A percentile compares a stretch with the other conserved stretches of the same genome.
phyloP scores from a whole-genome alignment of 2,329 filamentous ascomycete genomes.

The Aureobasidium subglaciale region DNA sequence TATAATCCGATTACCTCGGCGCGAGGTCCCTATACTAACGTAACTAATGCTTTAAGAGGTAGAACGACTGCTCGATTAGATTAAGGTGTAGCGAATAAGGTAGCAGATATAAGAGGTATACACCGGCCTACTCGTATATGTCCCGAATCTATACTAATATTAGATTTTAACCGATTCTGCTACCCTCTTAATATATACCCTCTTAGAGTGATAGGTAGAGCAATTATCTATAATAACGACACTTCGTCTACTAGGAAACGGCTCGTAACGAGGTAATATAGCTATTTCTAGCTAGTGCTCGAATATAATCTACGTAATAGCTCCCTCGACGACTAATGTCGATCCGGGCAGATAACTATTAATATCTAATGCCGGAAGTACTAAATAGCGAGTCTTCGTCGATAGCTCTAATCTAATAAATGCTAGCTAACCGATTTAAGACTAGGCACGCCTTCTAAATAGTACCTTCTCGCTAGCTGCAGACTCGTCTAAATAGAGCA shows the following conservation, averaged over 20 bases:
- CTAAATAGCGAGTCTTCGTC: not conserved
- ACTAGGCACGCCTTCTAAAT: not conserved
- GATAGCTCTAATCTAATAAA: not conserved
- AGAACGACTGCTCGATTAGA: too few relatives aligned
- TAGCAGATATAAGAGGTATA: too few relatives aligned
- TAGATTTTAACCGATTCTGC: not conserved
- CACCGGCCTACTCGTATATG: too few relatives aligned
- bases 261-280: not conserved
- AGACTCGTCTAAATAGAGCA: not conserved
- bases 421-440: not conserved
- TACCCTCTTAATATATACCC: not conserved
- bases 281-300: not conserved
- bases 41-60: too few relatives aligned
- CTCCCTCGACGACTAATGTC: not conserved
- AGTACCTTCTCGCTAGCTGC: not conserved
- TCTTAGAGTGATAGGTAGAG: not conserved
- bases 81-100: too few relatives aligned
- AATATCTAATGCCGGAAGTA: not conserved
- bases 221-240: constrained; percentile 3
- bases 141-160: not conserved
- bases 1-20: too few relatives aligned
- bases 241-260: not conserved
- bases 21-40: too few relatives aligned
- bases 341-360: not conserved
- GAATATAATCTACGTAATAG: not conserved